Evolutionary conservation across 805 yeast species (phyloP).

Genomic region (Dipodascopsis tothii): DNA sequence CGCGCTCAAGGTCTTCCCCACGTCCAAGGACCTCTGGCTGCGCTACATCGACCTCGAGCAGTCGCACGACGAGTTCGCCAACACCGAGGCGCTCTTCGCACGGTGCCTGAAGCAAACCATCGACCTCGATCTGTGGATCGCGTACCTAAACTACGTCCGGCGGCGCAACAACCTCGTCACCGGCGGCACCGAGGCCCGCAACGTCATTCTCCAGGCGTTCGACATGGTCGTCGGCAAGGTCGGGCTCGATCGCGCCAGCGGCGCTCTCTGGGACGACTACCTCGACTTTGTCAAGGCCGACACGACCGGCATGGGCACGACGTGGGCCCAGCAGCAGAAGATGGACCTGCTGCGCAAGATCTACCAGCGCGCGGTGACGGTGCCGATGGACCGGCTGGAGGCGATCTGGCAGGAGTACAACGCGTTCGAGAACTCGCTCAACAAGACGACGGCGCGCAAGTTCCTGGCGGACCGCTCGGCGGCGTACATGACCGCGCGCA

Average conservation of each 20-base stretch:
- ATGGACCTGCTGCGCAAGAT: constrained; percentile 67
- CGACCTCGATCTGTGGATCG: constrained; percentile 63
- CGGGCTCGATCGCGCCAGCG: constrained; percentile 68
- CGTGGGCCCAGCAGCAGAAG: constrained; percentile 81
- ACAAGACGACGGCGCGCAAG: constrained; percentile 66
- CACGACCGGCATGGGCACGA: constrained; percentile 48
- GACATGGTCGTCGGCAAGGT: constrained; percentile 72
- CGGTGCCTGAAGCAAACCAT: constrained; percentile 55
- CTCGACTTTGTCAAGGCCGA: constrained; percentile 64
- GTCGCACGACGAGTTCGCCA: constrained; percentile 54
- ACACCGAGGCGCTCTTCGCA: constrained; percentile 59
- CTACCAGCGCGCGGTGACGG: constrained; percentile 58
- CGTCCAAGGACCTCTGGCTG: constrained; percentile 52
- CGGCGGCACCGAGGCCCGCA: constrained; percentile 75
- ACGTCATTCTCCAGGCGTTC: constrained; percentile 68
- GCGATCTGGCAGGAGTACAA: constrained; percentile 74
- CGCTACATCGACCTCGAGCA: constrained; percentile 59
- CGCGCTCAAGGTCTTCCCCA: constrained; percentile 53
- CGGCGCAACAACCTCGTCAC: constrained; percentile 55
- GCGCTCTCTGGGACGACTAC: constrained; percentile 73
- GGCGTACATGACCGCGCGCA: constrained; percentile 79
- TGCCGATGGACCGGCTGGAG: constrained; percentile 73
- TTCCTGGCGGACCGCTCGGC: constrained; percentile 75
- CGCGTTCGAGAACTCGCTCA: constrained; percentile 71
- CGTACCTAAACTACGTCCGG: constrained; percentile 73